Evolutionary conservation across 345 rosid species (phyloP).

Genomic region (Melaleuca alternifolia): DNA sequence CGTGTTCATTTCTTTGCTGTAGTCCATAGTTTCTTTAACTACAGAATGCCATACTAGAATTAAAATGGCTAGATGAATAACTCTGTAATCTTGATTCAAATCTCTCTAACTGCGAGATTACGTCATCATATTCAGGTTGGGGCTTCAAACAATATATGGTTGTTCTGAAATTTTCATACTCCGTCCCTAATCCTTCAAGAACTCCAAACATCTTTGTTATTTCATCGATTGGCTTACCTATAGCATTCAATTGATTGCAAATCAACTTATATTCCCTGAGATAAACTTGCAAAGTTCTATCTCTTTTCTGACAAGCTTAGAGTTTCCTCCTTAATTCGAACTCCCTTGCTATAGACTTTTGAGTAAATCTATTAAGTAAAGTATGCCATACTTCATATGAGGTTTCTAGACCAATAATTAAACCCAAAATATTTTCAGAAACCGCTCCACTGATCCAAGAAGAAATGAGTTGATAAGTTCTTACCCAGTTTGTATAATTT

Average conservation of each 20-base stretch:
- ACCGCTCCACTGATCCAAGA: too few relatives aligned
- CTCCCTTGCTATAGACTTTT: too few relatives aligned
- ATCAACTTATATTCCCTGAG: background rate
- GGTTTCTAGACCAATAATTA: too few relatives aligned
- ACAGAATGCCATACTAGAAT: background rate
- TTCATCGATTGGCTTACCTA: background rate
- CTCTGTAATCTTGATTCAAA: background rate
- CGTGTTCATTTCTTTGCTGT: background rate
- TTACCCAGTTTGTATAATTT: too few relatives aligned
- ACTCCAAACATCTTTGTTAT: background rate
- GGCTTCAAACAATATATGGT: background rate
- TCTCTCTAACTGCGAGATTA: background rate
- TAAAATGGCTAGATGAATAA: background rate
- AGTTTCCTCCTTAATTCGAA: too few relatives aligned
- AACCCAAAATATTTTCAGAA: too few relatives aligned
- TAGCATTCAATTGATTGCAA: background rate
- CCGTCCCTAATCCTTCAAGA: background rate
- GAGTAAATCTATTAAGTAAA: too few relatives aligned
- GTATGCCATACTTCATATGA: too few relatives aligned
- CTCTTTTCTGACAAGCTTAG: too few relatives aligned
- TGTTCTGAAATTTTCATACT: background rate
- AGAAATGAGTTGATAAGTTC: too few relatives aligned
- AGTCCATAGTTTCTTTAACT: background rate
- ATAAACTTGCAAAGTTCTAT: background rate
- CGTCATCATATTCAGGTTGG: background rate